phyloP scores from a whole-genome alignment of 202 grass and related monocot genomes.

The Setaria viridis region DNA sequence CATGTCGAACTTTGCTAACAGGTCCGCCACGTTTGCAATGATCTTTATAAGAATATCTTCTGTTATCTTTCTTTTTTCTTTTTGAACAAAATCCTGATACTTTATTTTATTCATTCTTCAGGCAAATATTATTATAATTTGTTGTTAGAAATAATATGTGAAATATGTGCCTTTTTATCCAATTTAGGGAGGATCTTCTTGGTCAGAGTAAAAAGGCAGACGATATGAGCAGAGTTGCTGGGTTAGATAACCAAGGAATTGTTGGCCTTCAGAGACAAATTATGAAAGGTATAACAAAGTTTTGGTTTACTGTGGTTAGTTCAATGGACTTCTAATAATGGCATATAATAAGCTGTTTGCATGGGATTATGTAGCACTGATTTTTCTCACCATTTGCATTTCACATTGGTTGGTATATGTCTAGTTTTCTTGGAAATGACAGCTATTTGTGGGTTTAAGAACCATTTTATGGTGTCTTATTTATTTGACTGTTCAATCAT shows the following conservation, averaged over 20 bases:
- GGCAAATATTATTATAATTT: background rate
- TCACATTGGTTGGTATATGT: background rate
- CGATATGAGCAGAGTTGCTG: conserved; percentile 72
- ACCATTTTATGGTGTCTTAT: background rate
- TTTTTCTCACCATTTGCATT: conserved; percentile 9
- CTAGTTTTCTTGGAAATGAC: background rate
- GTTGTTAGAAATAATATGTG: background rate
- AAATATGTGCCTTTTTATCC: background rate
- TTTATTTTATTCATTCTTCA: background rate
- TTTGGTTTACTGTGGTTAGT: background rate
- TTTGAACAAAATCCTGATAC: background rate
- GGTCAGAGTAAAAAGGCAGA: conserved; percentile 75
- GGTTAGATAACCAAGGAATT: conserved; percentile 90
- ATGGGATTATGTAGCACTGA: background rate
- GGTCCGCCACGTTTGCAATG: conserved; percentile 44
- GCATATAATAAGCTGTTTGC: background rate
- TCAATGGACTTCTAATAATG: conserved; percentile 6
- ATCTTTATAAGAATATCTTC: background rate
- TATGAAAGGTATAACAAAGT: conserved; percentile 68
- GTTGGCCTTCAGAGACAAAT: conserved; percentile 94
- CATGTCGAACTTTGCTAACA: conserved; percentile 79
- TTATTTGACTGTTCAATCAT: background rate
- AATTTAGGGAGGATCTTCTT: conserved; percentile 88
- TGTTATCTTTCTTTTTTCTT: background rate
- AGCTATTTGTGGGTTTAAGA: background rate